Base-by-base conservation (phyloP, 495 filamentous ascomycete species). In the Xylaria palmicola region DNA sequence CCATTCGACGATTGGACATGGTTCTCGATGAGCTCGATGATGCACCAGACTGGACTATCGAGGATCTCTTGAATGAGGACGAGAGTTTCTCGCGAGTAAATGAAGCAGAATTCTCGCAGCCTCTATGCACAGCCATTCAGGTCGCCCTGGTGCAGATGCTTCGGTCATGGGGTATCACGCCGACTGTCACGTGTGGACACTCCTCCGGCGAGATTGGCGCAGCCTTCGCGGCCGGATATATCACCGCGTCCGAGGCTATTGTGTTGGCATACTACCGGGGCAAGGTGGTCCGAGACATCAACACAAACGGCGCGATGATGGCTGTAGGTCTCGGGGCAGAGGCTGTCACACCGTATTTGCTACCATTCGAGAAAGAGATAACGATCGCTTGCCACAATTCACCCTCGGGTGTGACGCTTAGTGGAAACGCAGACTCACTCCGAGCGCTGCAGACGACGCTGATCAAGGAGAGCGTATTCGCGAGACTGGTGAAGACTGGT, bases 171-270 rank as follows among this genome's bases (percentile, higher is more conserved):
- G 76, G 77, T 36, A 72, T 88, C 26, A 57, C 32, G 1, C 80
- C 83, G 0, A 56, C 65, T 10, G 73, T 74, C 29, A 81, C 83
- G 0, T 74, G 85, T 0, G 86, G 86, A 4, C 85, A 89, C 64
- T 88, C 85, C 0, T 84, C 80, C 62, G 86, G 86, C 2, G 86
- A 88, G 62, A 88, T 88, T 59, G 79, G 71, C 17, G 82, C 82
- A 7, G 80, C 81, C 0, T 83, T 80, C 50, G 71, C 75, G 3
- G 71, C 75, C 2, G 80, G 80, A 4, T 67, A 74, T 13, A 44
- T 85, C 15, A 70, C 64, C 0, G 52, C 52, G 15, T 19, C 75
- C 12, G 74, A 77, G 0, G 79, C 77, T 24, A 86, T 86, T 76
- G 62, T 77, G 9, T 67, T 80, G 0, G 79, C 85, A 6, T 74